Evolutionary conservation across 2,329 filamentous ascomycete genomes (phyloP).

Genomic region (Neonectria neomacrospora): DNA sequence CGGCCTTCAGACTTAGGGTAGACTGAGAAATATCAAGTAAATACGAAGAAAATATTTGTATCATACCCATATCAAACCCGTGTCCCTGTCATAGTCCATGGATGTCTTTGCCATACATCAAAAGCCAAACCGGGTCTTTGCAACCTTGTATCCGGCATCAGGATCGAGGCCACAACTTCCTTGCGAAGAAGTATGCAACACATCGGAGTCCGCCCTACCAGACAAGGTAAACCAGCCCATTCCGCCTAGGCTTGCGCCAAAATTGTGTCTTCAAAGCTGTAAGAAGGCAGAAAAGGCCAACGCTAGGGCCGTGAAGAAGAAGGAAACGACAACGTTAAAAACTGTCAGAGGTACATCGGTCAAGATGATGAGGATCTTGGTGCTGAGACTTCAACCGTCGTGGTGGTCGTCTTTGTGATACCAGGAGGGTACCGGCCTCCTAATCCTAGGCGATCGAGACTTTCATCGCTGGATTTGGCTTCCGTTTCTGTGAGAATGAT

Average conservation of each 20-base stretch:
- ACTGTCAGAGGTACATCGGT: background rate
- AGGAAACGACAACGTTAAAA: slow-evolving; percentile 1
- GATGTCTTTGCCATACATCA: background rate
- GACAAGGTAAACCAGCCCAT: background rate
- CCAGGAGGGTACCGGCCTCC: slow-evolving; percentile 23
- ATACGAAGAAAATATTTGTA: background rate
- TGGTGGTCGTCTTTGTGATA: slow-evolving; percentile 47
- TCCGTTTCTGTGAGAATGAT: slow-evolving; percentile 38
- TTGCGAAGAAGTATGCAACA: background rate
- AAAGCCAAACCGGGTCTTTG: background rate
- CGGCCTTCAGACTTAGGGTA: too few relatives aligned
- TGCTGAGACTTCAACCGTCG: slow-evolving; percentile 39
- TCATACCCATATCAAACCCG: background rate
- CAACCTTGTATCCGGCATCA: background rate
- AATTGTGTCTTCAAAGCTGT: background rate
- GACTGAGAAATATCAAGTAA: background rate
- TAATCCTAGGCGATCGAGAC: slow-evolving; percentile 24
- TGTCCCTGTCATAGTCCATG: background rate
- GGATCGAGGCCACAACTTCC: background rate
- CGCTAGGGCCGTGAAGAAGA: background rate
- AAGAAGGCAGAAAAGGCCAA: background rate
- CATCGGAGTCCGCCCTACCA: too few relatives aligned
- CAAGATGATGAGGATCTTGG: slow-evolving; percentile 5
- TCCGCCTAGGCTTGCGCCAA: background rate
- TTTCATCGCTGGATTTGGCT: slow-evolving; percentile 42